Percentiles rank a stretch among this genome's conserved stretches.
phyloP scores from a whole-genome alignment of 164 flowering plant species.

The Houttuynia cordata region DNA sequence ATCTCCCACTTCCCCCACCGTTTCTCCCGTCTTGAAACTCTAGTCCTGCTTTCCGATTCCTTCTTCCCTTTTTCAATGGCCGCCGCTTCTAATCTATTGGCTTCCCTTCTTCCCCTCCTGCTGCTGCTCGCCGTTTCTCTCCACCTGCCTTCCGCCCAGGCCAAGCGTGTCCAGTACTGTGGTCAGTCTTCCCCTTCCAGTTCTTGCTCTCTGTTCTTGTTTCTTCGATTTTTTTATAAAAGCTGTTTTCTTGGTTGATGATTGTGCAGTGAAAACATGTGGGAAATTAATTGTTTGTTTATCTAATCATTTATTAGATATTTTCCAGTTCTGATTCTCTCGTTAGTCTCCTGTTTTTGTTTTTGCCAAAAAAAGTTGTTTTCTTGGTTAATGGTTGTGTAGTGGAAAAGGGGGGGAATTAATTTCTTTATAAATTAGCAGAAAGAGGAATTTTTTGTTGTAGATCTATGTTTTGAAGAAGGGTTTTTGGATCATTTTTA shows the following conservation, averaged over 20 bases:
- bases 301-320: too few relatives aligned
- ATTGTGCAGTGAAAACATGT: too few relatives aligned
- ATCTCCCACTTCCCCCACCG: too few relatives aligned
- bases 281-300: too few relatives aligned
- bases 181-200: conserved; percentile 14
- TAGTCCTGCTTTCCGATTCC: background rate
- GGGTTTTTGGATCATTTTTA: too few relatives aligned
- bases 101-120: background rate
- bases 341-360: too few relatives aligned
- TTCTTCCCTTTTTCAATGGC: background rate
- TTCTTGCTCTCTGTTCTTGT: background rate
- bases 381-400: background rate
- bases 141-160: conserved; percentile 14
- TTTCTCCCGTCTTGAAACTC: too few relatives aligned
- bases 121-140: conserved; percentile 16
- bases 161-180: conserved; percentile 30
- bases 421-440: too few relatives aligned
- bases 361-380: background rate
- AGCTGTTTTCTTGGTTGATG: too few relatives aligned
- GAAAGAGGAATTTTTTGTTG: too few relatives aligned
- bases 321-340: too few relatives aligned
- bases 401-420: background rate
- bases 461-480: background rate
- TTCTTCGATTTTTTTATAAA: too few relatives aligned
- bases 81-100: background rate